These are phyloP conservation scores for Dactylella cylindrospora DNA, from an alignment of 2,329 filamentous ascomycete species.

Conservation along the genomic window DNA sequence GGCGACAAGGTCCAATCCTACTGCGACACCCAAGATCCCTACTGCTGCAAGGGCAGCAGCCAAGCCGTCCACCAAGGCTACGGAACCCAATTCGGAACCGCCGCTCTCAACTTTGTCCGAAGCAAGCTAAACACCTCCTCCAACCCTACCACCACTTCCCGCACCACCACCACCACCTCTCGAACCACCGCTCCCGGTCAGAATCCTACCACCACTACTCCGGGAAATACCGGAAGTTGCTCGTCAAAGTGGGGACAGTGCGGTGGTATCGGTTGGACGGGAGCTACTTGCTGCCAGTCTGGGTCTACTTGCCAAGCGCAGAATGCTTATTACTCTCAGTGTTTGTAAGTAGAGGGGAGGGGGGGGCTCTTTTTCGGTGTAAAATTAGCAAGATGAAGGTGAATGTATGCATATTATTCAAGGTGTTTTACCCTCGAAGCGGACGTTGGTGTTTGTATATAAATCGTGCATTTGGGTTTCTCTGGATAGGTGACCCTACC, in stretches of 20 bases:
- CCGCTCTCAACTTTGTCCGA: conserved; percentile 62
- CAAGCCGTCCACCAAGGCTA: conserved; percentile 62
- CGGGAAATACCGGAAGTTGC: conserved; percentile 7
- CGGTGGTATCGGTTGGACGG: conserved; percentile 52
- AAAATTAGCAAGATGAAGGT: too few relatives aligned
- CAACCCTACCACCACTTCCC: conserved; percentile 7
- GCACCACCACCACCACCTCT: conserved; percentile 10
- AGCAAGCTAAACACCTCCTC: conserved; percentile 54
- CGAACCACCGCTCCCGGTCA: conserved; percentile 4
- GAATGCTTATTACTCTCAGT: conserved; percentile 53
- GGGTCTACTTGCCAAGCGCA: conserved; percentile 51
- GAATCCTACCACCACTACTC: conserved; percentile 1
- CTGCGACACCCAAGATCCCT: conserved; percentile 63
- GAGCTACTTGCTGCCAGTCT: conserved; percentile 51
- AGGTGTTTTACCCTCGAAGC: too few relatives aligned
- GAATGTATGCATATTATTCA: too few relatives aligned
- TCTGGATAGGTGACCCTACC: too few relatives aligned
- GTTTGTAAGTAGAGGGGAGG: conserved; percentile 49
- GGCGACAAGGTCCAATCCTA: conserved; percentile 62
- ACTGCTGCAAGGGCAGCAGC: conserved; percentile 64
- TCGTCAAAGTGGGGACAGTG: conserved; percentile 51
- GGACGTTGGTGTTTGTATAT: too few relatives aligned
- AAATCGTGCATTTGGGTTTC: too few relatives aligned
- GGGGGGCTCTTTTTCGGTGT: too few relatives aligned
- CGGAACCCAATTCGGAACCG: conserved; percentile 60